Conservation (phyloP, 164 flowering plant species). For the Stephania yunnanensis region DNA sequence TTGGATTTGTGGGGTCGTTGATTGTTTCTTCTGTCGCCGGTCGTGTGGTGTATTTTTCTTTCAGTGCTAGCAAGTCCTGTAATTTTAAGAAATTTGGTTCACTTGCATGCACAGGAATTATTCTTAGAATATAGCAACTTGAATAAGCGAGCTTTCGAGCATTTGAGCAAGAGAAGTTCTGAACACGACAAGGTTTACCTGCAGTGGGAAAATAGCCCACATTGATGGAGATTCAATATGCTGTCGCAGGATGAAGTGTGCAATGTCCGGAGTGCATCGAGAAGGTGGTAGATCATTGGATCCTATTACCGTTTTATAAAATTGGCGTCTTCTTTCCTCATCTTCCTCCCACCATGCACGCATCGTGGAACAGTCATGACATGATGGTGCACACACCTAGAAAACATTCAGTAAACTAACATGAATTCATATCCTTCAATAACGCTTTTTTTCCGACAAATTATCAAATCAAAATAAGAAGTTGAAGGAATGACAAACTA, state of each 20-base stretch:
- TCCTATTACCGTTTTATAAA: constrained; percentile 56
- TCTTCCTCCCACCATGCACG: constrained; percentile 99
- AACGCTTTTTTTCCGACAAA: not conserved
- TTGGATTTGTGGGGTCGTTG: constrained; percentile 95
- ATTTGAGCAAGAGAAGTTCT: not conserved
- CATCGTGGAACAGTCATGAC: constrained; percentile 94
- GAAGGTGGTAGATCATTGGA: constrained; percentile 63
- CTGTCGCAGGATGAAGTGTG: constrained; percentile 53
- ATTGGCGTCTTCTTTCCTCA: constrained; percentile 75
- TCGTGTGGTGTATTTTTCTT: constrained; percentile 76
- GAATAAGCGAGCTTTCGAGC: not conserved
- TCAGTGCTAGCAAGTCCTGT: constrained; percentile 85
- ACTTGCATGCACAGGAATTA: not conserved
- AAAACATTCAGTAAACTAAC: not conserved
- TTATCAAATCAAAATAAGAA: not conserved
- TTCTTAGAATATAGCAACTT: not conserved
- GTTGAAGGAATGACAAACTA: not conserved
- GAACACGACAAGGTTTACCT: constrained; percentile 41
- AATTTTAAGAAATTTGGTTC: constrained; percentile 10
- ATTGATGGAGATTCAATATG: constrained; percentile 95
- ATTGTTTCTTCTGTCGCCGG: constrained; percentile 93
- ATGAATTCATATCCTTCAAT: not conserved
- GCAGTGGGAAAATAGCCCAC: constrained; percentile 99
- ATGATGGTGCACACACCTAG: constrained; percentile 98
- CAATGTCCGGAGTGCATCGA: constrained; percentile 74